Base-by-base conservation (phyloP, 257 asterid genomes). In the Salvia splendens region DNA sequence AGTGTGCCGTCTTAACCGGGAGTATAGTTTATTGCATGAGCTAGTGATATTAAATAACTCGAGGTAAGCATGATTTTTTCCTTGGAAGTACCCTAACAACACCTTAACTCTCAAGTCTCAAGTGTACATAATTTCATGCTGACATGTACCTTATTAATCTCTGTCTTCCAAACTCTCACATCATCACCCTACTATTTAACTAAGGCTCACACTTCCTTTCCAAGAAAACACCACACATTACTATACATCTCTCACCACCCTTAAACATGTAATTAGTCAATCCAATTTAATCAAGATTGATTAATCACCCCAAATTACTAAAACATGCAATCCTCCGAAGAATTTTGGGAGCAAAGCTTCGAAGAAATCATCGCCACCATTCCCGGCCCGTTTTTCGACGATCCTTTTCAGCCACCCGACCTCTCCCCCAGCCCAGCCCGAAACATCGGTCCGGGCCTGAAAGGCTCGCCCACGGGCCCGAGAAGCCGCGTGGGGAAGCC, bases 311-410 rank as follows among this genome's bases (percentile, higher is more conserved):
- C n/a, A 28, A 28, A 17, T 12, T 5, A 28, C n/a, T 12, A 2
- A 17, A 76, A 49, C 78, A 77, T 68, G 77, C 79, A 76, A 28
- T 61, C 38, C 67, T 52, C 43, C 52, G 58, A 79, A 0, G 68
- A 75, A 17, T 54, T 54, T 28, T 78, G 79, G 82, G 17, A 28
- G 20, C 64, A 61, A 57, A 40, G 43, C 51, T 73, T 45, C 67
- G 70, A 56, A 17, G 65, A 68, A 49, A 64, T 16, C 60, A 35
- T 55, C 38, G 48, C 8, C 12, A 63, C 42, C 61, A 45, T 70
- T 65, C 61, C 65, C 3, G 78, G 71, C 32, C 38, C 40, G 14
- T 5, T 42, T 46, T 76, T 69, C 4, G 55, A 69, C 20, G 74
- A 56, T 1, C 48, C n/a, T 16, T 36, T 36, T 0, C 24, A 0